Evolutionary conservation across 345 rosid species (phyloP).

Genomic region (Fremontodendron californicum): DNA sequence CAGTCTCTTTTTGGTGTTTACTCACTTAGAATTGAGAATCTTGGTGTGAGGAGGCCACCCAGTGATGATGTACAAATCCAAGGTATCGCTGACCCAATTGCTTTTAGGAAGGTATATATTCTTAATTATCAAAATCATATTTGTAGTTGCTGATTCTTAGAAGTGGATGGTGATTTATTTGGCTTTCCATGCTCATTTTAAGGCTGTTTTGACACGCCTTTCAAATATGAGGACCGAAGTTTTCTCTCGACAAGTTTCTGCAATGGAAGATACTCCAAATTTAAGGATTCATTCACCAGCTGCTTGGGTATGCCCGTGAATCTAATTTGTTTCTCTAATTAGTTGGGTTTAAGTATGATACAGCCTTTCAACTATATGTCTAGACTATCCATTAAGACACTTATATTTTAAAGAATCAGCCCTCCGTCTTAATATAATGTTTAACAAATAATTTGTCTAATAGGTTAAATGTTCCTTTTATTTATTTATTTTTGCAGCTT

Average conservation of each 20-base stretch:
- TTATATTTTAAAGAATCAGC: not conserved
- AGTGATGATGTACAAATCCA: conserved; percentile 67
- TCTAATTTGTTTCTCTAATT: not conserved
- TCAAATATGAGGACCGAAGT: conserved; percentile 55
- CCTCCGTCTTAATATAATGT: not conserved
- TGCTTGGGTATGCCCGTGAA: conserved; percentile 27
- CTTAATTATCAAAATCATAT: not conserved
- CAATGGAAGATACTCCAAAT: conserved; percentile 47
- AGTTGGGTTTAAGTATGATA: not conserved
- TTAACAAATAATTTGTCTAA: not conserved
- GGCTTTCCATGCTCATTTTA: not conserved
- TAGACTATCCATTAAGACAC: not conserved
- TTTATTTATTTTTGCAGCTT: conserved; percentile 31
- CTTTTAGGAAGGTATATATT: conserved; percentile 54
- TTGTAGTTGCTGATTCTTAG: not conserved
- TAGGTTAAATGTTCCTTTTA: not conserved
- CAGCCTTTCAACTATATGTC: not conserved
- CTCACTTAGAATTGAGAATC: conserved; percentile 67
- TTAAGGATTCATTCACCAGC: conserved; percentile 36
- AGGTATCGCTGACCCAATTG: conserved; percentile 58
- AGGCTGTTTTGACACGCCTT: conserved; percentile 59
- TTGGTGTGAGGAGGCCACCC: conserved; percentile 59
- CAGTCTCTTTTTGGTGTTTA: conserved; percentile 68
- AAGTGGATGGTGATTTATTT: not conserved
- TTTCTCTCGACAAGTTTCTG: conserved; percentile 40